Evolutionary conservation across 495 filamentous ascomycete species (phyloP), one percentile per base, ranked within the genome.

Genomic region (Clavariopsis aquatica): DNA sequence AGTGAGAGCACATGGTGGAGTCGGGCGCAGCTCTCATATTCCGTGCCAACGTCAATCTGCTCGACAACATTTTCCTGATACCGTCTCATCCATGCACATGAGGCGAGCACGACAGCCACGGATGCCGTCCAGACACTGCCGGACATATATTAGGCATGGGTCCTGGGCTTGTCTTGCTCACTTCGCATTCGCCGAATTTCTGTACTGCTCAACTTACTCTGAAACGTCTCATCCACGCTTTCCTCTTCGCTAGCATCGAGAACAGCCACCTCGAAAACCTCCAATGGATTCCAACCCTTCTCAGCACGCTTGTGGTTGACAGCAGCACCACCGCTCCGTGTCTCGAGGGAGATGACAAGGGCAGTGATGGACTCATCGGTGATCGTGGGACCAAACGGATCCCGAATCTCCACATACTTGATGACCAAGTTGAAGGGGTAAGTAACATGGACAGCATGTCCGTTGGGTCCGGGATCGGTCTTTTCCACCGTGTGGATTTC

Each of bases 251-350:
- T 80, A 10, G 87, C 81, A 74, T 92, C 86, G 20, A 97, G 82
- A 34, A 97, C 92, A 68, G 94, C 91, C n/a, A 98, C 89, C 74
- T 94, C 92, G 72, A 92, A 96, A 8, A 94, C 84, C 28, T 91
- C 87, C 54, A 98, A 78, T 36, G 75, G 71, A 34, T 79, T 71
- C 91, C 91, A 98, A 1, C 90, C 91, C 62, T 88, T 87, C 75
- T 91, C 89, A 41, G 71, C 77, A 53, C 94, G 83, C 71, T 88
- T 89, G 1, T 85, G 79, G 74, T 98, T 98, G 57, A 98, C 90
- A 0, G 89, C 88, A 49, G 84, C 79, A 1, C 94, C 95, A 20
- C 94, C 94, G 1, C 84, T 80, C 63, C 88, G 83, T 19, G 93
- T 98, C 80, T 98, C 94, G 36, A 81, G 84, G n/a, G 92, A 96